Evolutionary conservation across 768 basidiomycete genomes (phyloP).

Genomic region (Naganishia onofrii): DNA sequence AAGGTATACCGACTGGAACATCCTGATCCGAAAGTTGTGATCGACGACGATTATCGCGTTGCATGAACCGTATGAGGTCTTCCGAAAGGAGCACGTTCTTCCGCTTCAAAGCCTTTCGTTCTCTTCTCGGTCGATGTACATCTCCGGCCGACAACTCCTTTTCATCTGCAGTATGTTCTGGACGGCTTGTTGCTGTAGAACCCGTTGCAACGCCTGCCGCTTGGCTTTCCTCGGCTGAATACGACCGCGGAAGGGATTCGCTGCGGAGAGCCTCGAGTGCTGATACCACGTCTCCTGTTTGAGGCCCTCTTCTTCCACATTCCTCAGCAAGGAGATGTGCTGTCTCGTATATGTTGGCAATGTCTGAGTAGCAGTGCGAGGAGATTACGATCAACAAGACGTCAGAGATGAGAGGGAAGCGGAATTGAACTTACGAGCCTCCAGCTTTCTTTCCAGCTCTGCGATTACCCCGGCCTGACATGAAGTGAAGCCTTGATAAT

Average conservation of each 20-base stretch:
- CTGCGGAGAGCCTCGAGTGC: slow-evolving; percentile 1
- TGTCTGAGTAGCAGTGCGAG: not conserved
- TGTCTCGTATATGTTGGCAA: slow-evolving; percentile 16
- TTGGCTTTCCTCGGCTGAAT: not conserved
- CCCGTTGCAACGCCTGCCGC: not conserved
- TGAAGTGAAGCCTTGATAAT: slow-evolving; percentile 22
- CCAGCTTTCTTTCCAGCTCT: slow-evolving; percentile 13
- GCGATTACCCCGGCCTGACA: slow-evolving; percentile 18
- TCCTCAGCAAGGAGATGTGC: slow-evolving; percentile 14
- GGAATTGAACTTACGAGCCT: slow-evolving; percentile 3
- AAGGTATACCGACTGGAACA: slow-evolving; percentile 2
- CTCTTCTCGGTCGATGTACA: not conserved
- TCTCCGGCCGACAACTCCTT: not conserved
- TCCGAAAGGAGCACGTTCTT: not conserved
- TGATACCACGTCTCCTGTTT: slow-evolving; percentile 9
- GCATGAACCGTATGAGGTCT: slow-evolving; percentile 19
- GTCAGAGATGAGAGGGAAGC: not conserved
- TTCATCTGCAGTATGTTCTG: no score
- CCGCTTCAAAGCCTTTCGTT: slow-evolving; percentile 8
- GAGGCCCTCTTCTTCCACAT: slow-evolving; percentile 6
- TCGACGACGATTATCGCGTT: slow-evolving; percentile 18
- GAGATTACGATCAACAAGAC: not conserved
- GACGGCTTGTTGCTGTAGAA: not conserved
- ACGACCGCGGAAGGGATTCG: slow-evolving; percentile 3
- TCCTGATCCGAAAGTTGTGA: not conserved